These are phyloP conservation scores for Pseudocercospora ulei DNA, from an alignment of 2,329 filamentous ascomycete species.

Conservation along the genomic window DNA sequence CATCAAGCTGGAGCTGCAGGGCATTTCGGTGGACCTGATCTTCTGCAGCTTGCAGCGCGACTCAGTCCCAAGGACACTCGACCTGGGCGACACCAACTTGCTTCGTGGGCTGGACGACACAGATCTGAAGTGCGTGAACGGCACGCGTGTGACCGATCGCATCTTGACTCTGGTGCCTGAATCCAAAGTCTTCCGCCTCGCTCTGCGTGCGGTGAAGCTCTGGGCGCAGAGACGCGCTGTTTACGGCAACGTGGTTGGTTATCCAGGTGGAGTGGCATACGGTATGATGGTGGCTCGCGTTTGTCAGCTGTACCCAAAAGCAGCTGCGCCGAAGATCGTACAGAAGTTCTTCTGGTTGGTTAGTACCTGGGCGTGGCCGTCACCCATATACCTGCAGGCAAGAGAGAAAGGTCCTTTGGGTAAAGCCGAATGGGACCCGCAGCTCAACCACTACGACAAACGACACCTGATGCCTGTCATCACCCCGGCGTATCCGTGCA, in stretches of 20 bases:
- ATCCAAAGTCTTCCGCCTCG: constrained; percentile 77
- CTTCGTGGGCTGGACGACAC: constrained; percentile 77
- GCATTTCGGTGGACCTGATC: constrained; percentile 91
- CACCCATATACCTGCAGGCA: constrained; percentile 79
- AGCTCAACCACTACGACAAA: constrained; percentile 68
- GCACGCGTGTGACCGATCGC: constrained; percentile 86
- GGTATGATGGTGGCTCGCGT: constrained; percentile 94
- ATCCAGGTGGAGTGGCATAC: constrained; percentile 94
- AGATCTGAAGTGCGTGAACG: constrained; percentile 82
- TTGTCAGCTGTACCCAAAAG: constrained; percentile 91
- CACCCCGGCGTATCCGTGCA: constrained; percentile 91
- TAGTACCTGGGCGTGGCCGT: constrained; percentile 83
- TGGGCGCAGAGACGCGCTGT: constrained; percentile 90
- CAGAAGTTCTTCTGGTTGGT: constrained; percentile 92
- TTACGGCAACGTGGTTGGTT: constrained; percentile 93
- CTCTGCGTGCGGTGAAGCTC: constrained; percentile 83
- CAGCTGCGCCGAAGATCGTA: constrained; percentile 77
- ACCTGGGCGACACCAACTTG: constrained; percentile 72
- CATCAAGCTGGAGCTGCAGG: constrained; percentile 87
- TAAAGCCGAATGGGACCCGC: constrained; percentile 89
- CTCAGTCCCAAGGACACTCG: constrained; percentile 49
- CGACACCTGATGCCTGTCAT: constrained; percentile 96
- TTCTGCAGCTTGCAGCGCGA: constrained; percentile 40
- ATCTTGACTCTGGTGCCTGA: constrained; percentile 84
- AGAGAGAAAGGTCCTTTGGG: constrained; percentile 74